These are phyloP conservation scores for Gleditsia sinensis DNA, from an alignment of 306 rosid species.

Conservation along the genomic window DNA sequence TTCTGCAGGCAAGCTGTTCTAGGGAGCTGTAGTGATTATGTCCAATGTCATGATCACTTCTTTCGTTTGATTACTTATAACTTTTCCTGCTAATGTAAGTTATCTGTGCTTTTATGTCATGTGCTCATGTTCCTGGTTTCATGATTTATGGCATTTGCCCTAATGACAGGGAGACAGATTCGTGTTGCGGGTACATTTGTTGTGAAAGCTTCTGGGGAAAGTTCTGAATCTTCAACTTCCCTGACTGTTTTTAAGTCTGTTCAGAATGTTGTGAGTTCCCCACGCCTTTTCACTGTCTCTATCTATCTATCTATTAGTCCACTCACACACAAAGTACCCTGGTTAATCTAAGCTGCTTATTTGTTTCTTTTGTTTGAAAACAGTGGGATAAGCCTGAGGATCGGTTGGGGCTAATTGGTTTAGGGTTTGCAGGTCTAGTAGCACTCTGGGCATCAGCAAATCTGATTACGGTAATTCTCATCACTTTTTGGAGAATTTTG, in stretches of 20 bases:
- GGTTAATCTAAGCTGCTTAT: not conserved
- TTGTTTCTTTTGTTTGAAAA: constrained; percentile 13
- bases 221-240: constrained; percentile 76
- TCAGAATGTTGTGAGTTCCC: constrained; percentile 60
- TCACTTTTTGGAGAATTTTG: not conserved
- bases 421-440: constrained; percentile 66
- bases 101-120: not conserved
- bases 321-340: not conserved
- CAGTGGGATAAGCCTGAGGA: constrained; percentile 71
- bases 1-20: not conserved
- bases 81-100: not conserved
- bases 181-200: constrained; percentile 28
- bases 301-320: not conserved
- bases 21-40: not conserved
- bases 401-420: constrained; percentile 55
- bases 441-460: constrained; percentile 58
- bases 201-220: constrained; percentile 72
- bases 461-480: constrained; percentile 47
- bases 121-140: not conserved
- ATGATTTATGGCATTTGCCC: constrained; percentile 2
- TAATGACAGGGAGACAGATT: constrained; percentile 51
- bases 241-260: constrained; percentile 67
- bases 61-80: constrained; percentile 23
- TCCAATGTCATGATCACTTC: not conserved
- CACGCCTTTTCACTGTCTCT: not conserved